Base-by-base conservation (phyloP, 345 rosid genomes). In the Camelina neglecta region DNA sequence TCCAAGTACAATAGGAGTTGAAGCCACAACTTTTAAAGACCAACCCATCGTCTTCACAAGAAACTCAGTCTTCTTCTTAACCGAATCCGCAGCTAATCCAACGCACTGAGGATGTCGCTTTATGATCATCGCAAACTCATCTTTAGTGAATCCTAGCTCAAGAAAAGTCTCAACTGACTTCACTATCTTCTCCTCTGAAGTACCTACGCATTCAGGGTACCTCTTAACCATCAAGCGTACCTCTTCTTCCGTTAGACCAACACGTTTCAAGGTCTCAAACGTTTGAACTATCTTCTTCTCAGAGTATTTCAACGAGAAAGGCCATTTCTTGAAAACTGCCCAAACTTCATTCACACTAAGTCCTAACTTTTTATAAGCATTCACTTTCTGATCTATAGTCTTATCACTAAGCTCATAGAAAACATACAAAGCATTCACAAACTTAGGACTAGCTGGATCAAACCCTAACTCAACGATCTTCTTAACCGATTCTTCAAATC, bases 11-110 rank as follows among this genome's bases (percentile, higher is more conserved):
- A 41, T 39, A 0, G 88, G 82, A 0, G 18, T 53, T 2, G 33
- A 29, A 31, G 77, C 74, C 16, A 83, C 55, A 2, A 8, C 51
- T 36, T 57, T 31, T 3, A 83, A 2, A 60, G 69, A 11, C 76
- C 77, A 85, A 36, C 84, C 83, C 86, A 85, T 80, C 3, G 66
- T 62, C 73, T 82, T 75, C 64, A 84, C 84, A 29, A 85, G 69
- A 75, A 77, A 83, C 71, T 83, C 77, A 23, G 61, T 45, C 45
- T 35, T 57, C 23, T n/a, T 64, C 68, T 65, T 72, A 49, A 77
- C 21, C 0, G 76, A 57, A 12, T 77, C 81, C 7, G 60, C n/a
- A 59, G 81, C 72, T 60, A 72, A 72, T 1, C 72, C 77, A 29
- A 77, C 11, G 8, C 72, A 72, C 58, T 58, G 81, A 5, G 77